Evolutionary conservation across 176 grass and related monocot species (phyloP), one percentile per base, ranked within the genome.

Genomic region (Oryza longistaminata): DNA sequence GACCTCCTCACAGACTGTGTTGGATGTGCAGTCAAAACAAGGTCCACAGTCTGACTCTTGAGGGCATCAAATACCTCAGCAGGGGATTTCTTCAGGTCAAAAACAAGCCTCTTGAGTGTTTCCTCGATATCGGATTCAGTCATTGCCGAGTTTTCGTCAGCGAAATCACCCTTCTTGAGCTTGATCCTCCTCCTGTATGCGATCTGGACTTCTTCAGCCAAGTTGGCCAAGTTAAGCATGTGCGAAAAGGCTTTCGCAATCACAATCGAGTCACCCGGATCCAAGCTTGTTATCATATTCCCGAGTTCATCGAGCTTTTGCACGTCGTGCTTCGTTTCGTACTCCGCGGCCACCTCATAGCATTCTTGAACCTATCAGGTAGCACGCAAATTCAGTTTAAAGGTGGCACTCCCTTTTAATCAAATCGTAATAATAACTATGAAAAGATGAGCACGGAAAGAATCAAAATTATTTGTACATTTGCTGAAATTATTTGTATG

Each of bases 151-250:
- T 91, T 91, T 71, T 94, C 92, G 67, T 94, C 92, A 82, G 68
- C 87, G 67, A 94, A 94, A 48, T 89, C 92, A 6, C 92, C 89
- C 77, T 89, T 94, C 55, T 94, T 94, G 37, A 87, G 87, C 84
- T 94, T 94, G 81, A 87, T 78, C 66, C 92, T 94, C 84, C 92
- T 94, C 70, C 92, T 86, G 73, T 89, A 85, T 0, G 92, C 92
- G 19, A 94, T 85, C 89, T 94, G 92, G 17, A 94, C 92, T 83
- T 94, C 92, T 81, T 94, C 92, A 0, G 92, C 92, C 77, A 94
- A 87, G 46, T 94, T 94, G 66, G 92, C 92, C 85, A 94, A 85
- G 81, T 91, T 94, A 87, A 94, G 92, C 92, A 94, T 94, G 87
- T 94, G 87, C 0, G 89, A 85, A 76, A 94, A 94, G n/a, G 89